phyloP scores from a whole-genome alignment of 2,329 filamentous ascomycete species.

The Arthrobotrys sphaeroides region DNA sequence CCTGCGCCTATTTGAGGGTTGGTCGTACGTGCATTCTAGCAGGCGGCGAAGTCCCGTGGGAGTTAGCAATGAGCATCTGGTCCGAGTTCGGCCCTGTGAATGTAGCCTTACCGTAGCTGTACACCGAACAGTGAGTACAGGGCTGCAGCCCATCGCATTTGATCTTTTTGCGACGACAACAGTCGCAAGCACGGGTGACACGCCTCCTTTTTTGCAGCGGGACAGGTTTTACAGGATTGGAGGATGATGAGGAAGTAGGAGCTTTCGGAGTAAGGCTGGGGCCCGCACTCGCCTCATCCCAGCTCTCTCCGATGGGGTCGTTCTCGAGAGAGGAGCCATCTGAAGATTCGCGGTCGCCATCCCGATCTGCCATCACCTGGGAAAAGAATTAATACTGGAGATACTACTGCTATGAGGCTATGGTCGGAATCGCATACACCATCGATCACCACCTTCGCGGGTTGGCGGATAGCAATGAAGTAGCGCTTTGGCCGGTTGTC shows the following conservation, averaged over 20 bases:
- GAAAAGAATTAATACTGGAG: background rate
- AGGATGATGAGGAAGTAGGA: slow-evolving; percentile 20
- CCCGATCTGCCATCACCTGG: slow-evolving; percentile 54
- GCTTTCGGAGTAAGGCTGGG: slow-evolving; percentile 10
- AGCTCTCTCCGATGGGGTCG: slow-evolving; percentile 42
- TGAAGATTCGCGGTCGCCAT: slow-evolving; percentile 50
- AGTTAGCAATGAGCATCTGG: too few species aligned
- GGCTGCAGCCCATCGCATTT: slow-evolving; percentile 88
- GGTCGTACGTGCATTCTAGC: slow-evolving; percentile 97
- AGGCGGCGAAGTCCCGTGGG: too few species aligned
- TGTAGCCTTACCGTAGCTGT: slow-evolving; percentile 83
- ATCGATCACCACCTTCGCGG: slow-evolving; percentile 42
- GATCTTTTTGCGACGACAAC: slow-evolving; percentile 85
- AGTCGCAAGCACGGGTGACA: slow-evolving; percentile 82
- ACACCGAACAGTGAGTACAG: slow-evolving; percentile 95
- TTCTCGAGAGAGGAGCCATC: slow-evolving; percentile 49
- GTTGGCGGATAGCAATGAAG: background rate
- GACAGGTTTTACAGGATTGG: slow-evolving; percentile 35
- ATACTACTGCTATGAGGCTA: background rate
- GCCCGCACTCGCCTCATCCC: slow-evolving; percentile 32
- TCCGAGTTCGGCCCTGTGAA: too few species aligned
- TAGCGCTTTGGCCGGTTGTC: too few species aligned
- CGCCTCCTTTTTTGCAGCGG: slow-evolving; percentile 61
- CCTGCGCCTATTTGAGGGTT: slow-evolving; percentile 87
- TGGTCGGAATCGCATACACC: slow-evolving; percentile 12